Base-by-base conservation (phyloP, 352 stramenopile species). In the Phytophthora pluvialis region DNA sequence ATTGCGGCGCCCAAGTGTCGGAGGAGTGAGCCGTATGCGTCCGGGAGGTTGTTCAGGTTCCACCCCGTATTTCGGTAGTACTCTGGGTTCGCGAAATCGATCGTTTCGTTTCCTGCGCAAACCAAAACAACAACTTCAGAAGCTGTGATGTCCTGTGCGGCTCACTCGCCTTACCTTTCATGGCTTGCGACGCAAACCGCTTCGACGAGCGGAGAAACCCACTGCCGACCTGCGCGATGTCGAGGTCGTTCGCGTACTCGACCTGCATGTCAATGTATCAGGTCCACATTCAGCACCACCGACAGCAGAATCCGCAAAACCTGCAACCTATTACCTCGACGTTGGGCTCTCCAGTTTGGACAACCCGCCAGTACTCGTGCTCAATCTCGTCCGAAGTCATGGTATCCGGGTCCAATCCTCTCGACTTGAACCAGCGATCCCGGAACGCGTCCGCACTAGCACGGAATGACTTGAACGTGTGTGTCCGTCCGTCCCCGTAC, bases 31-130 rank as follows among this genome's bases (percentile, higher is more conserved):
- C 92, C 90, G 18, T 93, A 89, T 15, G 93, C 85, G 49, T 94
- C 91, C 0, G 98, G 96, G 15, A 99, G 86, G 68, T 99, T 99
- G 80, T 99, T 99, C 13, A 99, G 72, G 74, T 99, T 99, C 98
- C 98, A 99, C 38, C 78, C 86, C 15, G 90, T 89, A 25, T 85
- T 71, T 29, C 75, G 64, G 61, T 97, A 98, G 59, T 94, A 95
- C 48, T 83, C 64, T 0, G 70, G 76, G 29, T 86, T 67, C 4
- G 28, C 11, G 45, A 94, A 94, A 54, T 87, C 76, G 11, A 90
- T 73, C 5, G 81, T 67, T 55, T 82, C 71, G 4, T 64, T 72
- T 53, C 45, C 61, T 75, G 21, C 1, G 25, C 26, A n/a, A 26
- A n/a, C 4, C 9, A 43, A 26, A 40, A 25, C 6, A 18, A 45